phyloP scores from a whole-genome alignment of 2,329 filamentous ascomycete species.

The Ascochyta koolunga region DNA sequence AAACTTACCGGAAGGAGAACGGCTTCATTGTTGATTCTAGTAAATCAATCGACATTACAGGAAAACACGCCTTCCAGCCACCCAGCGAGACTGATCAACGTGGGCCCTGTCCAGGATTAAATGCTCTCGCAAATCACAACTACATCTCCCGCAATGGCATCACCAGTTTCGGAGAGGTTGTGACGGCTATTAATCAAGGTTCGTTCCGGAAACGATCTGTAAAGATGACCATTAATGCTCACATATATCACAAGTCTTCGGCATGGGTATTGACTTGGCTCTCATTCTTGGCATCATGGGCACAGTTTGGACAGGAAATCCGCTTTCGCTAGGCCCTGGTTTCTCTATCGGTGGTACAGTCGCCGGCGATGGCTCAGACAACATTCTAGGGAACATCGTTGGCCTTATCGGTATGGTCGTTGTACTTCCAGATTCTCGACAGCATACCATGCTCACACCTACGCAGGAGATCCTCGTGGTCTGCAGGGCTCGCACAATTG shows the following conservation, averaged over 20 bases:
- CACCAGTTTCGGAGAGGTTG: constrained; percentile 50
- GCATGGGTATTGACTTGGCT: constrained; percentile 53
- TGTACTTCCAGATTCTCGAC: constrained; percentile 22
- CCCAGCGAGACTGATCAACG: constrained; percentile 50
- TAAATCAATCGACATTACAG: constrained; percentile 35
- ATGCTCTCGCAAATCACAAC: constrained; percentile 50
- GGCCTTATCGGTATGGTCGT: constrained; percentile 47
- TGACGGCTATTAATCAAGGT: constrained; percentile 51
- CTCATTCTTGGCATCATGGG: constrained; percentile 52
- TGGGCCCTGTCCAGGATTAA: constrained; percentile 51
- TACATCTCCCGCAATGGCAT: constrained; percentile 43
- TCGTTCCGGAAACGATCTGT: no score
- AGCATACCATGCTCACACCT: constrained; percentile 36
- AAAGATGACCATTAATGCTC: no score
- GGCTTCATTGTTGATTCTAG: constrained; percentile 25
- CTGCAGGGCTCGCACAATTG: constrained; percentile 55
- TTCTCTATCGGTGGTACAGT: constrained; percentile 57
- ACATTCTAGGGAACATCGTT: constrained; percentile 53
- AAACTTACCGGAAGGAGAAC: constrained; percentile 20
- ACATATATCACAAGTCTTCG: constrained; percentile 41
- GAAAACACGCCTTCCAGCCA: constrained; percentile 38
- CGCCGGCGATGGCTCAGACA: constrained; percentile 40
- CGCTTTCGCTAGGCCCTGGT: constrained; percentile 55
- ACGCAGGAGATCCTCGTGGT: constrained; percentile 49
- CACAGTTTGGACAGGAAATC: constrained; percentile 58